Percentiles rank a stretch among this genome's conserved stretches.
Conservation (phyloP, 1,284 basidiomycete species). For the Ceratobasidium sp. region DNA sequence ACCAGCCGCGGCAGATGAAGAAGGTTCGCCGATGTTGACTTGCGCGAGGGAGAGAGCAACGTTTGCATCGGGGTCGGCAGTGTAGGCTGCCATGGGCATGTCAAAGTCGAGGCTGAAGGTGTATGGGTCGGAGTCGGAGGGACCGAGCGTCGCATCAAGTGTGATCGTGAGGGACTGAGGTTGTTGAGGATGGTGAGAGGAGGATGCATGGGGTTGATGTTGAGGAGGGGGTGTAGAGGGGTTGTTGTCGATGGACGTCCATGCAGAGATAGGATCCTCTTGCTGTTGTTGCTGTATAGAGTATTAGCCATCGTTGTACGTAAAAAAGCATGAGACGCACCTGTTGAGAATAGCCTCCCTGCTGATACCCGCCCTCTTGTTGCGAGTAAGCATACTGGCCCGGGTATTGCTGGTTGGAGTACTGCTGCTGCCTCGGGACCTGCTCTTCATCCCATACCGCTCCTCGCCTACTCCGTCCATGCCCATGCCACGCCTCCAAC, state of each 20-base stretch:
- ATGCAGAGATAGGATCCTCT: conserved; percentile 11
- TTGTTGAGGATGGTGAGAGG: no score
- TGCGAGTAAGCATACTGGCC: background rate
- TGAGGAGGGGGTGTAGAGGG: conserved; percentile 10
- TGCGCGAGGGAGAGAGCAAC: conserved; percentile 26
- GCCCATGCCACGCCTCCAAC: conserved; percentile 11
- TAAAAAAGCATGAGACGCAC: background rate
- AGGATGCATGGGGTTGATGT: background rate
- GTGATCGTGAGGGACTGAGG: conserved; percentile 32
- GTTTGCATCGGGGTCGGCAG: conserved; percentile 34
- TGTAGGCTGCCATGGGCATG: conserved; percentile 34
- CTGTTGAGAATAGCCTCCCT: conserved; percentile 3
- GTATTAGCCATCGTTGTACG: conserved; percentile 6
- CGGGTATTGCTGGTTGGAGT: background rate
- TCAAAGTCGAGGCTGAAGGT: conserved; percentile 40
- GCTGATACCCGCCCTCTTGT: conserved; percentile 1
- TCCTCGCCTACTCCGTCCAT: conserved; percentile 21
- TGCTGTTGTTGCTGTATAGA: background rate
- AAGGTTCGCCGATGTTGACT: conserved; percentile 13
- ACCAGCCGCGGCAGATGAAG: background rate
- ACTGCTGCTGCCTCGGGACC: background rate
- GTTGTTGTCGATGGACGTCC: background rate
- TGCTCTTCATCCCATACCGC: background rate
- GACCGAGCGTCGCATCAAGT: conserved; percentile 19
- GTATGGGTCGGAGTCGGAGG: conserved; percentile 19